Evolutionary conservation across 768 basidiomycete genomes (phyloP).

Genomic region (Russula olivacea): DNA sequence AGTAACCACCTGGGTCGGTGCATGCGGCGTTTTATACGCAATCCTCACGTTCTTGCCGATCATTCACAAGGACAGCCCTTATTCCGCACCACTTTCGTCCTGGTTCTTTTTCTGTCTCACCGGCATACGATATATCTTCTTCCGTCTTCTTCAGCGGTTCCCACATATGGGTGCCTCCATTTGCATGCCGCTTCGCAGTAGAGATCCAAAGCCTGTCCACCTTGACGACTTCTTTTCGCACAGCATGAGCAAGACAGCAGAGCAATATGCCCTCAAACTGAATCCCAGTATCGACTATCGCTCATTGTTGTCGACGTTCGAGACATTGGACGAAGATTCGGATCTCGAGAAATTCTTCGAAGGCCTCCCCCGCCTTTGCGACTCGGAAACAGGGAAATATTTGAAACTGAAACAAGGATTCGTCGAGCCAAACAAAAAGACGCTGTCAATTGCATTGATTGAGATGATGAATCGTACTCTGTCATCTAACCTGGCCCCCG

Average conservation of each 20-base stretch:
- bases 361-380: slow-evolving; percentile 7
- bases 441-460: background rate
- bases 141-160: background rate
- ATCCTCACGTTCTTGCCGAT: slow-evolving; percentile 20
- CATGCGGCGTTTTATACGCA: slow-evolving; percentile 21
- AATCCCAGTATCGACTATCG: background rate
- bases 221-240: background rate
- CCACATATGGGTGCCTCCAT: too few species aligned
- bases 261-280: background rate
- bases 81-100: slow-evolving; percentile 6
- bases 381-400: background rate
- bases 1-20: slow-evolving; percentile 6
- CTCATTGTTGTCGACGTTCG: slow-evolving; percentile 7
- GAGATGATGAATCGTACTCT: slow-evolving; percentile 16
- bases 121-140: background rate
- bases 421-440: background rate
- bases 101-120: background rate
- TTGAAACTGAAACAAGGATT: background rate
- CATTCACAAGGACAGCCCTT: slow-evolving; percentile 12
- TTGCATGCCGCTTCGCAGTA: background rate
- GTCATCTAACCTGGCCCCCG: slow-evolving; percentile 1
- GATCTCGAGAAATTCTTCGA: slow-evolving; percentile 18
- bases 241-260: background rate
- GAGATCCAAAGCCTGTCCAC: background rate
- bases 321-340: slow-evolving; percentile 1